Base-by-base conservation (phyloP, 1,139 yeast species). In the Blastobotrys raffinosifermentans region DNA sequence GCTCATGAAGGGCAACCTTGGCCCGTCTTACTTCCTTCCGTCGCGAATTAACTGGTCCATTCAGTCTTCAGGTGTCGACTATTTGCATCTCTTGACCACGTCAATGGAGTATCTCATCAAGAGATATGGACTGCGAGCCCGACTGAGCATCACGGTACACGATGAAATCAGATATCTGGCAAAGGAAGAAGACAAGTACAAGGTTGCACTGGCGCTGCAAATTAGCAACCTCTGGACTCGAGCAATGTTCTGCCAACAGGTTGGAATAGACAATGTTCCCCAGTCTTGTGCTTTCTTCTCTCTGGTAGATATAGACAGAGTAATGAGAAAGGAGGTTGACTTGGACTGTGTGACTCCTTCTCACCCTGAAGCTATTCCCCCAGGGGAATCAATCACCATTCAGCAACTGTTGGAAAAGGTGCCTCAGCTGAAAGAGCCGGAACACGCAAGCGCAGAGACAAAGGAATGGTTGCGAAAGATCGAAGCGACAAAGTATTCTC, bases 51-150 rank as follows among this genome's bases (percentile, higher is more conserved):
- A 93, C 55, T 93, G 99, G 99, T 85, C 96, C 0, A 93, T 93
- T 54, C 99, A 93, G 58, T 86, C 96, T 29, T 86, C 96, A 1
- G 99, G 98, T 29, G 99, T 93, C 13, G 98, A 93, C 58, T 93
- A 93, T 56, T 67, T 93, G 37, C 98, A 93, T 58, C 60, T 93
- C 29, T 61, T 93, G 40, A 72, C 91, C 39, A 75, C 87, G 4
- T 78, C 96, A 0, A 91, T 93, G 97, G 85, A 86, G 43, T 85
- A 86, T 54, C 67, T 93, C 48, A 69, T 75, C 34, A 70, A 74
- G 26, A 71, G 69, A 43, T 91, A 77, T 58, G 58, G 67, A 4
- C 66, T 93, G n/a, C 73, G 81, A 29, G 95, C 95, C 1, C 66
- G 99, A 37, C 66, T 93, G 40, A 68, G 81, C 44, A 70, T 93